Conservation (phyloP, 768 basidiomycete genomes). For the Kwoniella mangroviensis region DNA sequence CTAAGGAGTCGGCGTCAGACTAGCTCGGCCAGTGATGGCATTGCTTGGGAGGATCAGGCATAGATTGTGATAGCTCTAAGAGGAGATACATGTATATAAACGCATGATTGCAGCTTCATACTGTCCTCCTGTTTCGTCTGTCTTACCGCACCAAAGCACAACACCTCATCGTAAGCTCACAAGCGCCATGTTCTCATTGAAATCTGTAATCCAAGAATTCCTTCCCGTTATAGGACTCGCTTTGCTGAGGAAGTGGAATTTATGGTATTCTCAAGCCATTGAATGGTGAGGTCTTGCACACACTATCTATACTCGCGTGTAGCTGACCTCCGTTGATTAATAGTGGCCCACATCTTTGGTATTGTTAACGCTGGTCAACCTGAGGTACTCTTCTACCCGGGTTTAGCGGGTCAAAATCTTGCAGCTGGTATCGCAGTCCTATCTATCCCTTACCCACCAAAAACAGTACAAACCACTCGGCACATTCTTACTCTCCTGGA, state of each 20-base stretch:
- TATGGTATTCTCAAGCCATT: conserved; percentile 6
- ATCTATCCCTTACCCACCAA: neutral
- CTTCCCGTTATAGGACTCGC: conserved; percentile 1
- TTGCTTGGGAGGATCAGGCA: too few species aligned
- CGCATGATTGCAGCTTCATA: too few species aligned
- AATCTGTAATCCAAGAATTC: neutral
- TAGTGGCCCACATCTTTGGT: conserved; percentile 9
- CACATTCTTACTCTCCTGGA: conserved; percentile 8
- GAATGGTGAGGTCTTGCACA: neutral
- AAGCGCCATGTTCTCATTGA: neutral
- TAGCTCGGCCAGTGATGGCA: too few species aligned
- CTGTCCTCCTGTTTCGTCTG: neutral
- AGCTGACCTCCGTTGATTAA: too few species aligned
- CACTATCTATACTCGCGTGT: too few species aligned
- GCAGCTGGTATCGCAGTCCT: conserved; percentile 1
- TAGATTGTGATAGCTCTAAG: too few species aligned
- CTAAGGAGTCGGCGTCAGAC: too few species aligned
- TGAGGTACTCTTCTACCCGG: conserved; percentile 1
- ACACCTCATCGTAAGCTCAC: neutral
- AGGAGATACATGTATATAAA: too few species aligned
- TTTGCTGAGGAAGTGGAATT: neutral
- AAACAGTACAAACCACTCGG: conserved; percentile 5
- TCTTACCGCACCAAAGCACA: too few species aligned
- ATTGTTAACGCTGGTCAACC: neutral
- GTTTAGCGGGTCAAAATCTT: neutral